phyloP scores from a whole-genome alignment of 148 eudicot genomes.

The Nepenthes gracilis region DNA sequence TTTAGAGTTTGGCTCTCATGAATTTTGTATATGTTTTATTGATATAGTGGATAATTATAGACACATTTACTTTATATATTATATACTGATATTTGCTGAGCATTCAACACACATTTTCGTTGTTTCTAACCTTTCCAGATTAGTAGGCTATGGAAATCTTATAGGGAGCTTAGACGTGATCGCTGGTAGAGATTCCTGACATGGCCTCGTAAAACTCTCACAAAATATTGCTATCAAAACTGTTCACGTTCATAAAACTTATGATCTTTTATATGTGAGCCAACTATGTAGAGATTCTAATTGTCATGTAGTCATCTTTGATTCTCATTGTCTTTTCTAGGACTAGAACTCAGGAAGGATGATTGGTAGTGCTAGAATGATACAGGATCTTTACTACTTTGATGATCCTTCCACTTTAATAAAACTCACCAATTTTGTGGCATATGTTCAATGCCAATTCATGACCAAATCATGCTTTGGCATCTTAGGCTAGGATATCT shows the following conservation, averaged over 20 bases:
- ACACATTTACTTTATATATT: no score
- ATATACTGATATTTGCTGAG: no score
- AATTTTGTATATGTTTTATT: no score
- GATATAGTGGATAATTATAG: no score
- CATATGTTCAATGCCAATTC: background rate
- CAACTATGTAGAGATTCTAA: conserved; percentile 1
- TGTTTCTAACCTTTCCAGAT: no score
- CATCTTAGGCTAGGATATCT: background rate
- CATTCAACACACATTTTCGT: no score
- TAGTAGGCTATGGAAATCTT: no score
- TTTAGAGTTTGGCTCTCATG: no score
- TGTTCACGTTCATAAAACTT: background rate
- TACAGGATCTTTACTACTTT: conserved; percentile 3
- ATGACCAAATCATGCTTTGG: background rate
- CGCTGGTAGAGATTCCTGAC: no score
- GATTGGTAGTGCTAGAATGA: conserved; percentile 9
- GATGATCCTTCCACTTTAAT: background rate
- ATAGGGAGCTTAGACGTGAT: no score
- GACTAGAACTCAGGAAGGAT: conserved; percentile 7
- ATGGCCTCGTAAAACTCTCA: background rate
- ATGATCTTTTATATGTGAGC: background rate
- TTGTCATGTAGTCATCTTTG: conserved; percentile 1
- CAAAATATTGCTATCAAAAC: background rate
- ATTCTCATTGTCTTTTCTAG: conserved; percentile 2
- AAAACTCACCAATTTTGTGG: background rate